These are phyloP conservation scores for Aspergillus sp. DNA, from an alignment of 2,329 filamentous ascomycete genomes.

Conservation along the genomic window DNA sequence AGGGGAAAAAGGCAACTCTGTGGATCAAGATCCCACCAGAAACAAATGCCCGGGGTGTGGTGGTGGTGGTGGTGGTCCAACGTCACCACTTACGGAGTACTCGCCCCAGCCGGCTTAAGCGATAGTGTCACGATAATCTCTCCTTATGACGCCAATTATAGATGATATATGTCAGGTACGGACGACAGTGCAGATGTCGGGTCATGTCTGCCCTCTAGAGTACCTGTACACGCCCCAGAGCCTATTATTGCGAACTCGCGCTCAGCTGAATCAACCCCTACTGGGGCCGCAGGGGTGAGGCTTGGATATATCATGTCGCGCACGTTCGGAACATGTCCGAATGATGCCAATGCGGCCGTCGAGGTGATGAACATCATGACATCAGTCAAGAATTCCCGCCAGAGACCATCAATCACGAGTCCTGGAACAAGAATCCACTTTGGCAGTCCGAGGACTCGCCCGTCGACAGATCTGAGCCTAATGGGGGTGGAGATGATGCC, in stretches of 20 bases:
- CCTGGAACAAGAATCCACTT: neutral
- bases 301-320: conserved; percentile 1
- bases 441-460: neutral
- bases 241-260: neutral
- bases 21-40: conserved; percentile 1
- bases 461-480: conserved; percentile 1
- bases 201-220: neutral
- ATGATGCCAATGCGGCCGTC: neutral
- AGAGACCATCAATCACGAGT: neutral
- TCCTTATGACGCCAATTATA: conserved; percentile 10
- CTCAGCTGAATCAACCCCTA: neutral
- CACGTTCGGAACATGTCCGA: conserved; percentile 3
- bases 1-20: neutral
- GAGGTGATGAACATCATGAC: conserved; percentile 3
- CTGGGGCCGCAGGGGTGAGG: neutral
- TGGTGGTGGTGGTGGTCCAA: no score
- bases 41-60: conserved; percentile 2
- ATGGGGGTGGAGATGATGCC: conserved; percentile 3
- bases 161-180: conserved; percentile 19
- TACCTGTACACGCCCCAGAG: neutral
- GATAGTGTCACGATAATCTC: conserved; percentile 8
- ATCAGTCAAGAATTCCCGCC: conserved; percentile 9
- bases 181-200: conserved; percentile 11
- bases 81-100: conserved; percentile 1
- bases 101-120: neutral